These are phyloP conservation scores for Passalora sequoiae DNA, from an alignment of 2,329 filamentous ascomycete genomes.

Conservation along the genomic window DNA sequence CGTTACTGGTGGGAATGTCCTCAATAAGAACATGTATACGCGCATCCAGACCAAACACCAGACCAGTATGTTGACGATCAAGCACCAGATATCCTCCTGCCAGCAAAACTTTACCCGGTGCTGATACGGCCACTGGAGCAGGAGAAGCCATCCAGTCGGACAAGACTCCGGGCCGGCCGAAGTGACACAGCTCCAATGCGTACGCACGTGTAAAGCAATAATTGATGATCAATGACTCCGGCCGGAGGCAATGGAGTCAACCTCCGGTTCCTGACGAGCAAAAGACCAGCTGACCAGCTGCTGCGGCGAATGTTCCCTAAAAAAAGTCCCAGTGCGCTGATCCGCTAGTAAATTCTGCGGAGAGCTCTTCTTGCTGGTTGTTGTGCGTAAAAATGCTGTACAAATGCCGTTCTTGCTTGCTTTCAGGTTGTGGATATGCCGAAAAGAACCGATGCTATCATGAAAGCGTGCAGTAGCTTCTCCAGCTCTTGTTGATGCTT, in stretches of 20 bases:
- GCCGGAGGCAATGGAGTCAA: slow-evolving; percentile 6
- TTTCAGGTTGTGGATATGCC: background rate
- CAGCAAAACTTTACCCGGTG: slow-evolving; percentile 91
- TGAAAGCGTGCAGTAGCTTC: slow-evolving; percentile 3
- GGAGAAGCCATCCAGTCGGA: slow-evolving; percentile 19
- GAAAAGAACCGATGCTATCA: too few species aligned
- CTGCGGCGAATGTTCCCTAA: slow-evolving; percentile 13
- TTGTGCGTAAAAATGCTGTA: slow-evolving; percentile 1
- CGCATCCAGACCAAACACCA: slow-evolving; percentile 61
- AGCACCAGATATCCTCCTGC: slow-evolving; percentile 94
- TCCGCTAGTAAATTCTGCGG: slow-evolving; percentile 18
- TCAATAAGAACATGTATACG: slow-evolving; percentile 58
- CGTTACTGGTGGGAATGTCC: slow-evolving; percentile 53
- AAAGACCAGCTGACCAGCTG: slow-evolving; percentile 10
- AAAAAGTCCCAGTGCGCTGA: slow-evolving; percentile 1
- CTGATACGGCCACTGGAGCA: slow-evolving; percentile 58
- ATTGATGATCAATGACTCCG: background rate
- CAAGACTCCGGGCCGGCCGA: slow-evolving; percentile 14
- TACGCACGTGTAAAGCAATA: slow-evolving; percentile 4
- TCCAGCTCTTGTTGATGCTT: background rate
- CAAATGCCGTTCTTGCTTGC: background rate
- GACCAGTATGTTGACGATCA: slow-evolving; percentile 75
- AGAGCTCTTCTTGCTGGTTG: background rate
- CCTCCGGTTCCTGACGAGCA: slow-evolving; percentile 7
- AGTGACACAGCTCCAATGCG: slow-evolving; percentile 1